A percentile compares a stretch with the other conserved stretches of the same genome.
Conservation (phyloP, 106 monocot species). For the Amphibolis antarctica region DNA sequence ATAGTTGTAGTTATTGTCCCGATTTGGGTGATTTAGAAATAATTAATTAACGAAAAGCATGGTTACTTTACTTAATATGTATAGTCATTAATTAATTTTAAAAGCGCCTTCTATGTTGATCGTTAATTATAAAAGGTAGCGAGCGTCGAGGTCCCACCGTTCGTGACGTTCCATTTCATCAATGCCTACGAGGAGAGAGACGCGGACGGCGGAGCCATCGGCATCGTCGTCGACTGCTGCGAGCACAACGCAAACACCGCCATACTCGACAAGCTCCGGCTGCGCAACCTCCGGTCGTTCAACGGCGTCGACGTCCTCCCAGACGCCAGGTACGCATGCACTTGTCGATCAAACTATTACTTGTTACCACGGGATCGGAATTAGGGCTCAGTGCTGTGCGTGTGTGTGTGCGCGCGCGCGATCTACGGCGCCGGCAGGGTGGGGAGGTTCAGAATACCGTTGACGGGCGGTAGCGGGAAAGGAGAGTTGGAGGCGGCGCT, state of each 20-base stretch:
- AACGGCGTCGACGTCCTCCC: slow-evolving; percentile 57
- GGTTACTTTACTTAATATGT: too few species aligned
- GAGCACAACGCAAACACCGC: slow-evolving; percentile 68
- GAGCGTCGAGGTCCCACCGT: slow-evolving; percentile 83
- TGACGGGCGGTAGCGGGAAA: slow-evolving; percentile 59
- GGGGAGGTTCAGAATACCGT: slow-evolving; percentile 73
- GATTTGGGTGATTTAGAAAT: too few species aligned
- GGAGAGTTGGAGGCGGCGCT: slow-evolving; percentile 58
- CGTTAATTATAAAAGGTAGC: slow-evolving; percentile 32
- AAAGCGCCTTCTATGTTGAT: background rate
- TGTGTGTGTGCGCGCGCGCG: too few species aligned
- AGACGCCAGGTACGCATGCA: slow-evolving; percentile 50
- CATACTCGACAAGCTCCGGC: slow-evolving; percentile 76
- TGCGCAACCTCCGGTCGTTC: slow-evolving; percentile 49
- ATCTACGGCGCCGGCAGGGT: too few species aligned
- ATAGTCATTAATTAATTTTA: background rate
- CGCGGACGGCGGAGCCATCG: slow-evolving; percentile 52
- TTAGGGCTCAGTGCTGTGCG: background rate
- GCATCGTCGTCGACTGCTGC: slow-evolving; percentile 81
- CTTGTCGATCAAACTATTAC: too few species aligned
- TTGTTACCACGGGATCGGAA: too few species aligned
- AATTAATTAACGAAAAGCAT: too few species aligned
- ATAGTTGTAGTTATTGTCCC: background rate
- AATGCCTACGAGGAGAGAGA: slow-evolving; percentile 89
- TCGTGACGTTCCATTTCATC: slow-evolving; percentile 93